Evolutionary conservation across 495 filamentous ascomycete genomes (phyloP).

Genomic region (Clohesyomyces aquaticus): DNA sequence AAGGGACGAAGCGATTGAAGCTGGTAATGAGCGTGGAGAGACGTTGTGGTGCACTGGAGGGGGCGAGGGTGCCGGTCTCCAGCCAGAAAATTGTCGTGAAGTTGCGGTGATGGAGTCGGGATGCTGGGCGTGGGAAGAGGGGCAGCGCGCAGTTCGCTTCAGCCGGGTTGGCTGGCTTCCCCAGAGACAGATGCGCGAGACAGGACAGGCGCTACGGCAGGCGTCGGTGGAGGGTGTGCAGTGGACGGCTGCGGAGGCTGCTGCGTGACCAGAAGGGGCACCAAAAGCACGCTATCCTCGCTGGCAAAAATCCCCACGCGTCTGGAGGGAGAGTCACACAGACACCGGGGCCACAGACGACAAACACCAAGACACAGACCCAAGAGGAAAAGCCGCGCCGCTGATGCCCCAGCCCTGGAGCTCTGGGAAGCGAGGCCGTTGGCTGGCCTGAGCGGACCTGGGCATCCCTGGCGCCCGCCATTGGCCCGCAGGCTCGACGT

Average conservation of each 20-base stretch:
- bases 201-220: background rate
- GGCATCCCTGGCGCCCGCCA: no score
- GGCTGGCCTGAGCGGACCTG: background rate
- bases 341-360: background rate
- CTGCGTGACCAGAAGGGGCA: constrained; percentile 26
- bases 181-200: background rate
- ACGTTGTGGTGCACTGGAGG: background rate
- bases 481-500: no score
- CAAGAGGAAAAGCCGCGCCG: background rate
- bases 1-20: constrained; percentile 35
- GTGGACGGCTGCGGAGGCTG: constrained; percentile 1
- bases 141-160: constrained; percentile 6
- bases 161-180: no score
- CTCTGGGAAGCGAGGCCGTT: no score
- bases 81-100: constrained; percentile 4
- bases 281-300: constrained; percentile 12
- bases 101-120: constrained; percentile 6
- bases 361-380: background rate
- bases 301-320: constrained; percentile 6
- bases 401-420: background rate
- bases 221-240: background rate
- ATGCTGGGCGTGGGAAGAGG: constrained; percentile 7
- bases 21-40: constrained; percentile 28
- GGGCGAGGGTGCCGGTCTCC: background rate
- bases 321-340: constrained; percentile 8